Evolutionary conservation across 164 flowering plant genomes (phyloP).

Genomic region (Liquidambar formosana): DNA sequence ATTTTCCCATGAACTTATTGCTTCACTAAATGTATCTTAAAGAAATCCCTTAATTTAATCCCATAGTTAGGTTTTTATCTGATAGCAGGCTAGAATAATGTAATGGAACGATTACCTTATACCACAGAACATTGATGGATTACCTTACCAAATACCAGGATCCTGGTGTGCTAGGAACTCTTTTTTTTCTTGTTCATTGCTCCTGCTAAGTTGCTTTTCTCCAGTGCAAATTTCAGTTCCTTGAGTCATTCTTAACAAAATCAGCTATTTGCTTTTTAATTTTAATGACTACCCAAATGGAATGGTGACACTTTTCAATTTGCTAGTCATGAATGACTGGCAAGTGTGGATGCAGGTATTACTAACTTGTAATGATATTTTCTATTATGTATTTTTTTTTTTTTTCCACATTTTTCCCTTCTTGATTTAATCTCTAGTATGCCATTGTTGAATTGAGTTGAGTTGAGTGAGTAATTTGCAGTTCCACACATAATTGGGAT

Average conservation of each 20-base stretch:
- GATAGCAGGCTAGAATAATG: neutral
- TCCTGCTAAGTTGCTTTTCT: neutral
- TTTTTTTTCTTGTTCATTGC: neutral
- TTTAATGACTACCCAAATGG: constrained; percentile 98
- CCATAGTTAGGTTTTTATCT: neutral
- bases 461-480: neutral
- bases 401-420: too few relatives aligned
- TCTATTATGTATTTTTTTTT: neutral
- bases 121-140: neutral
- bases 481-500: neutral
- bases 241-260: constrained; percentile 47
- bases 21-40: too few relatives aligned
- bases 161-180: neutral
- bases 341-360: constrained; percentile 96
- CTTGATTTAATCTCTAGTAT: neutral
- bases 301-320: constrained; percentile 94
- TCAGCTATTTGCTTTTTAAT: constrained; percentile 88
- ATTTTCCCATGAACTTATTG: too few relatives aligned
- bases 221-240: neutral
- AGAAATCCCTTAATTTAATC: too few relatives aligned
- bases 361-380: neutral
- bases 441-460: too few relatives aligned
- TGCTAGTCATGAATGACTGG: constrained; percentile 92
- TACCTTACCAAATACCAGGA: neutral
- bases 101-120: neutral